Percentiles rank a stretch among this genome's conserved stretches.
phyloP scores from a whole-genome alignment of 768 basidiomycete genomes.

The Gyrodon lividus region DNA sequence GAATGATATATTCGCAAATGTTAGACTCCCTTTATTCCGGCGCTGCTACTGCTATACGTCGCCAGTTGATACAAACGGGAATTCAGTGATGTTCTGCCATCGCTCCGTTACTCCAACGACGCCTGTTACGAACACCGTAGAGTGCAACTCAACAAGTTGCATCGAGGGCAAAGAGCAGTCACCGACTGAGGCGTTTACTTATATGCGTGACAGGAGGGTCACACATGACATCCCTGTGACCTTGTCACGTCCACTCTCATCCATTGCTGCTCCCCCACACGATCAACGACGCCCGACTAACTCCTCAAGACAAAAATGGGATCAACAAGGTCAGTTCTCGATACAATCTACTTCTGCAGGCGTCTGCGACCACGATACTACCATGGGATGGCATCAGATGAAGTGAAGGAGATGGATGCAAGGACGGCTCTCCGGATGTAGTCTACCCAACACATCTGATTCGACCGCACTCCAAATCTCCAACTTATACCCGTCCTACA shows the following conservation, averaged over 20 bases:
- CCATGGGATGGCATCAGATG: not conserved
- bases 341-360: not conserved
- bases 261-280: slow-evolving; percentile 15
- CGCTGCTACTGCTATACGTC: slow-evolving; percentile 9
- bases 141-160: slow-evolving; percentile 50
- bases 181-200: not conserved
- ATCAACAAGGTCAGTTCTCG: slow-evolving; percentile 69
- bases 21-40: not conserved
- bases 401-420: slow-evolving; percentile 16
- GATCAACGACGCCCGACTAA: slow-evolving; percentile 22
- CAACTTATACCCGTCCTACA: slow-evolving; percentile 31
- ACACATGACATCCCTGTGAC: slow-evolving; percentile 27
- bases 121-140: slow-evolving; percentile 34
- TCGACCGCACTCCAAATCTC: not conserved
- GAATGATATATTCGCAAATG: not conserved
- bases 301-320: slow-evolving; percentile 60
- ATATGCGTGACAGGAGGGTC: slow-evolving; percentile 19
- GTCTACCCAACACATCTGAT: not conserved
- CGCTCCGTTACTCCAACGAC: slow-evolving; percentile 62
- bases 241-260: slow-evolving; percentile 20
- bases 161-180: slow-evolving; percentile 37
- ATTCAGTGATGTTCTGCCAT: slow-evolving; percentile 42
- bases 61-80: slow-evolving; percentile 13
- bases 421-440: slow-evolving; percentile 12
- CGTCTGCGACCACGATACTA: not conserved